phyloP scores from a whole-genome alignment of 2,329 filamentous ascomycete species.

The Claviceps africana region DNA sequence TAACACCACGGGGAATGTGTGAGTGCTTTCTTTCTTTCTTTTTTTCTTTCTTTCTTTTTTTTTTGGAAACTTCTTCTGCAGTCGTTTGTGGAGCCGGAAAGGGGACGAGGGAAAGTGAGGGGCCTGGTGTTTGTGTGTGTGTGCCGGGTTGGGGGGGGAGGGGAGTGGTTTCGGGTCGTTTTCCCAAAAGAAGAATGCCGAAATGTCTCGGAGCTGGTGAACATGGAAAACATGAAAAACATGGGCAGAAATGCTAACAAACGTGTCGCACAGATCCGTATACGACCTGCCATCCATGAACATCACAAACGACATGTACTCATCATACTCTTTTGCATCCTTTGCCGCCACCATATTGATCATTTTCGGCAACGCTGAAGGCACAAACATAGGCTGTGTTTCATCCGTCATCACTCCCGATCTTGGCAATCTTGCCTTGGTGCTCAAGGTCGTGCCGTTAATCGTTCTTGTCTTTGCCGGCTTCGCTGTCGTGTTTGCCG shows the following conservation, averaged over 20 bases:
- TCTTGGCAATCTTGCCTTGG: constrained; percentile 54
- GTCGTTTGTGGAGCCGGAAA: neutral
- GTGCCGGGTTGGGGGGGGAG: too few relatives aligned
- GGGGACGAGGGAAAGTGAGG: neutral
- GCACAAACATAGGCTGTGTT: constrained; percentile 61
- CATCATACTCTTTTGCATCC: constrained; percentile 77
- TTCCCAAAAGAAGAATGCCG: neutral
- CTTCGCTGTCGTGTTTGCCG: constrained; percentile 68
- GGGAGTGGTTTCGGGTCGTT: neutral
- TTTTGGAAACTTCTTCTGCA: neutral
- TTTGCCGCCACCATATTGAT: constrained; percentile 61
- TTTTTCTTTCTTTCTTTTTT: neutral
- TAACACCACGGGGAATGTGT: constrained; percentile 18
- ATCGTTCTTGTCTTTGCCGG: constrained; percentile 67
- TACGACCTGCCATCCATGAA: constrained; percentile 55
- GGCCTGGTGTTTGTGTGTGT: too few relatives aligned
- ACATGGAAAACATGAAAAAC: neutral
- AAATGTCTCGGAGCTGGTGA: neutral
- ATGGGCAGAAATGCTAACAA: neutral
- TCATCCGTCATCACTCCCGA: constrained; percentile 73
- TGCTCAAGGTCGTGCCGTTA: constrained; percentile 64
- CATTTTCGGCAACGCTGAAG: constrained; percentile 54
- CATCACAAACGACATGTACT: constrained; percentile 58
- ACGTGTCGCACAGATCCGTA: neutral
- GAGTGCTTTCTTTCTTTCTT: neutral